Conservation (phyloP, 2,329 filamentous ascomycete species). For the Botrytis byssoidea region DNA sequence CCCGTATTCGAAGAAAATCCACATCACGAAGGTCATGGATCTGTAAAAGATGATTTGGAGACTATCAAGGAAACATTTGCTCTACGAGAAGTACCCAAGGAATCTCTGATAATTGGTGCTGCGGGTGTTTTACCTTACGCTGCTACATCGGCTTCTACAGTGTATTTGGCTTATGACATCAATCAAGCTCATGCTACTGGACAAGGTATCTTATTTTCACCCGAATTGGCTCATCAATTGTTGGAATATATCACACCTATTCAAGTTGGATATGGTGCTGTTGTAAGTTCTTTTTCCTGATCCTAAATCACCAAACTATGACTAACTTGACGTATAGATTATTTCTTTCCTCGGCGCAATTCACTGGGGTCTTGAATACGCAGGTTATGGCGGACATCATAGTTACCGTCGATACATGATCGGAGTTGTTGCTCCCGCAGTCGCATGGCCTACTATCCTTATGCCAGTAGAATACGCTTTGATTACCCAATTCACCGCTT, state of each 20-base stretch:
- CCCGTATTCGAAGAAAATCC: constrained; percentile 47
- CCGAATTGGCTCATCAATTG: constrained; percentile 68
- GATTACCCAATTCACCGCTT: constrained; percentile 81
- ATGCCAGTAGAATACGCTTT: constrained; percentile 82
- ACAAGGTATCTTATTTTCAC: constrained; percentile 60
- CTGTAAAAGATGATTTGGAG: constrained; percentile 56
- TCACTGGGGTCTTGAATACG: constrained; percentile 89
- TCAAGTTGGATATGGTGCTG: constrained; percentile 86
- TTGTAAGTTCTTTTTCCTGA: constrained; percentile 52
- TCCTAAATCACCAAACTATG: background rate
- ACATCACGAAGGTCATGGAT: constrained; percentile 45
- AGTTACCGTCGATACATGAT: constrained; percentile 81
- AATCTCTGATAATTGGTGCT: constrained; percentile 66
- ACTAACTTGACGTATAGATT: constrained; percentile 52
- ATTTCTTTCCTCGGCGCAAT: constrained; percentile 92
- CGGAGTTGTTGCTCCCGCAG: constrained; percentile 72
- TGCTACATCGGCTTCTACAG: constrained; percentile 76
- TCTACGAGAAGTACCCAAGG: constrained; percentile 61
- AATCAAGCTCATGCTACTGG: constrained; percentile 65
- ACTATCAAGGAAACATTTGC: constrained; percentile 69
- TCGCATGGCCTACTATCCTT: constrained; percentile 88
- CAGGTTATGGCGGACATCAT: constrained; percentile 62
- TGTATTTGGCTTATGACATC: constrained; percentile 80
- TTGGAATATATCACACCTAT: constrained; percentile 78
- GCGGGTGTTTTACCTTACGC: constrained; percentile 84